Conservation (phyloP, 1,284 basidiomycete species). For the Ceratobasidium sp. region DNA sequence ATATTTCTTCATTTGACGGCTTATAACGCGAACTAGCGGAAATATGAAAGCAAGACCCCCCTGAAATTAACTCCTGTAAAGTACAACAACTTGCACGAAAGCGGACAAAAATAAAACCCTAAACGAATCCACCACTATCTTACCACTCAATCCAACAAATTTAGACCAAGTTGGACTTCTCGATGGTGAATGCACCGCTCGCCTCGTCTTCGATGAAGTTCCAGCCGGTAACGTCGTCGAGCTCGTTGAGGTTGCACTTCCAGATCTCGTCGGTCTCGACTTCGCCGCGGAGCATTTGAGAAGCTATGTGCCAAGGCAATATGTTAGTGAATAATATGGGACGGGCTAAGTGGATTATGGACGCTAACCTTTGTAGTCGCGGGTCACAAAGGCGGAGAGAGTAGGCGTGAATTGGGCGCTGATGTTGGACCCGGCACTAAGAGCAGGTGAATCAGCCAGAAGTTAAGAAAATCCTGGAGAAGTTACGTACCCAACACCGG, state of each 20-base stretch:
- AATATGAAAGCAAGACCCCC: no score
- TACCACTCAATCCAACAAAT: no score
- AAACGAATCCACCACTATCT: no score
- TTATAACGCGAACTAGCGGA: no score
- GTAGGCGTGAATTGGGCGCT: constrained; percentile 33
- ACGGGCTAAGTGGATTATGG: not conserved
- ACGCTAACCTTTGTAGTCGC: constrained; percentile 24
- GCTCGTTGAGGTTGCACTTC: constrained; percentile 28
- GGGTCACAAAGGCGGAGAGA: constrained; percentile 27
- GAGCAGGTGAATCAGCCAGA: not conserved
- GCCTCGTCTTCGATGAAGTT: constrained; percentile 27
- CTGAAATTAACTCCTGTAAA: no score
- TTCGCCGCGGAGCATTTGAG: constrained; percentile 26
- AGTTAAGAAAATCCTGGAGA: not conserved
- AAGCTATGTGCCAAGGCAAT: not conserved
- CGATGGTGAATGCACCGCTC: constrained; percentile 11
- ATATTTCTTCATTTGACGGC: no score
- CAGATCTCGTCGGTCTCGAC: constrained; percentile 25
- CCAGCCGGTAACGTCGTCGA: constrained; percentile 28
- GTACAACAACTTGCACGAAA: no score
- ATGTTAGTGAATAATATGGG: not conserved
- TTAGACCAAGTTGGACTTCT: not conserved
- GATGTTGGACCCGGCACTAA: constrained; percentile 28
- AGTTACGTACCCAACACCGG: constrained; percentile 18
- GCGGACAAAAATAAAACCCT: no score